Conservation (phyloP, 805 yeast species). For the Pichia manshurica region DNA sequence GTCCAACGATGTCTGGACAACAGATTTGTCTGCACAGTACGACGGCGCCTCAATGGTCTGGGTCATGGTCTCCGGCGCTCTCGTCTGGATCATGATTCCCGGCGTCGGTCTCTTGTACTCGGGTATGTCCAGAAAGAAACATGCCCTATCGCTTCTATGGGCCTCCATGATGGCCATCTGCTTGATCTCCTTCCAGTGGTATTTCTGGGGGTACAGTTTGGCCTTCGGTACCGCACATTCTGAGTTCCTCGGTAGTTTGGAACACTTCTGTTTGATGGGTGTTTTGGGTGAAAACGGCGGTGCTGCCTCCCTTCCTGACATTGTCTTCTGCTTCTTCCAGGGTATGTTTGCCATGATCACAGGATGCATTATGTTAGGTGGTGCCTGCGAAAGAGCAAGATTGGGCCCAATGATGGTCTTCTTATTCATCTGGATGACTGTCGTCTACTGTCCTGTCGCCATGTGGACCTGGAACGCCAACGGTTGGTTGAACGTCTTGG, state of each 20-base stretch:
- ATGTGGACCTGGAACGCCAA: conserved; percentile 95
- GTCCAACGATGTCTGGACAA: conserved; percentile 30
- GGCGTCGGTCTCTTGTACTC: conserved; percentile 92
- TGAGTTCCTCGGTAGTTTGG: conserved; percentile 72
- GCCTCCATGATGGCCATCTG: conserved; percentile 87
- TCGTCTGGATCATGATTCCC: conserved; percentile 96
- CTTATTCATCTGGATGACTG: conserved; percentile 87
- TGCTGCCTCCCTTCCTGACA: conserved; percentile 74
- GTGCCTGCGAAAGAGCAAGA: conserved; percentile 96
- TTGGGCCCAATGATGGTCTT: conserved; percentile 95
- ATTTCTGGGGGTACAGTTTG: conserved; percentile 95
- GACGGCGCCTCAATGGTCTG: conserved; percentile 79
- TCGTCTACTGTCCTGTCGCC: conserved; percentile 94
- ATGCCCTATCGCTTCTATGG: conserved; percentile 92
- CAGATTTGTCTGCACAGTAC: conserved; percentile 65
- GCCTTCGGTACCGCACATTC: conserved; percentile 55
- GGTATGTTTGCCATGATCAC: conserved; percentile 96
- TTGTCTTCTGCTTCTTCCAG: conserved; percentile 84
- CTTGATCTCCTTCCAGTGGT: conserved; percentile 89
- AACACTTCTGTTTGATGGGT: conserved; percentile 72
- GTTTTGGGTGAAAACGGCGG: conserved; percentile 78
- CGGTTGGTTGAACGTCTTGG: conserved; percentile 84
- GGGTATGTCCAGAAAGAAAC: conserved; percentile 91
- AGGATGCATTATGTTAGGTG: conserved; percentile 92
- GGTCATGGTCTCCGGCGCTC: conserved; percentile 68